Conservation (phyloP, 2,329 filamentous ascomycete species). For the Colletotrichum cuscutae region DNA sequence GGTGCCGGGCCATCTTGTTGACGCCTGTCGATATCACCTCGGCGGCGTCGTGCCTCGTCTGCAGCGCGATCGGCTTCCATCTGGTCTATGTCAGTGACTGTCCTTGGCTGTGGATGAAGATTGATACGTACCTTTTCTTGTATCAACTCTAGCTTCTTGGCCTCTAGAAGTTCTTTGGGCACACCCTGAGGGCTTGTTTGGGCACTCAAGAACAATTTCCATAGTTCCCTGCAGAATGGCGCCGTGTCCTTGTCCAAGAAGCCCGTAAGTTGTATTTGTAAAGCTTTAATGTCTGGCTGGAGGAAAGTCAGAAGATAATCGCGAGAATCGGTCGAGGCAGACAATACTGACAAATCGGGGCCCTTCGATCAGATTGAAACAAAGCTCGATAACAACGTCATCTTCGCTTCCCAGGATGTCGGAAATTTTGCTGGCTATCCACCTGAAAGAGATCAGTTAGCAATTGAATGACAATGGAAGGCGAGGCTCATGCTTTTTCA, state of each 20-base stretch:
- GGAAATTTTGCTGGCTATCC: constrained; percentile 90
- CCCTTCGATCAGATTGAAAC: constrained; percentile 77
- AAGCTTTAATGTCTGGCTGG: constrained; percentile 93
- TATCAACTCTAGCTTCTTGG: constrained; percentile 94
- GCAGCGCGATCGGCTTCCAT: constrained; percentile 85
- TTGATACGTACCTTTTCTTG: constrained; percentile 82
- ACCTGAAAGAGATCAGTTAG: constrained; percentile 64
- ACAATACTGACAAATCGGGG: constrained; percentile 75
- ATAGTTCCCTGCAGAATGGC: constrained; percentile 91
- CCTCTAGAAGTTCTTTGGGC: constrained; percentile 92
- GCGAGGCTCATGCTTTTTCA: constrained; percentile 79
- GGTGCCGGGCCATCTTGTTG: constrained; percentile 77
- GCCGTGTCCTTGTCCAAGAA: constrained; percentile 95
- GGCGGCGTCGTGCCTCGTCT: constrained; percentile 76
- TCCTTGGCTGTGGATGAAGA: too few relatives aligned
- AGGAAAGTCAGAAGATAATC: constrained; percentile 38
- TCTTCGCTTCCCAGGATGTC: constrained; percentile 93
- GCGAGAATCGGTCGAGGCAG: background rate
- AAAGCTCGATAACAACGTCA: constrained; percentile 93
- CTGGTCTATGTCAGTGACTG: constrained; percentile 53
- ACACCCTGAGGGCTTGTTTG: constrained; percentile 90
- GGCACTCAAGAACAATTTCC: constrained; percentile 90
- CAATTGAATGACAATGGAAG: constrained; percentile 1
- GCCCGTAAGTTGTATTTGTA: constrained; percentile 94
- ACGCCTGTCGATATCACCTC: constrained; percentile 76